These are phyloP conservation scores for Camellia lanceoleosa DNA, from an alignment of 148 eudicot genomes.

Conservation along the genomic window DNA sequence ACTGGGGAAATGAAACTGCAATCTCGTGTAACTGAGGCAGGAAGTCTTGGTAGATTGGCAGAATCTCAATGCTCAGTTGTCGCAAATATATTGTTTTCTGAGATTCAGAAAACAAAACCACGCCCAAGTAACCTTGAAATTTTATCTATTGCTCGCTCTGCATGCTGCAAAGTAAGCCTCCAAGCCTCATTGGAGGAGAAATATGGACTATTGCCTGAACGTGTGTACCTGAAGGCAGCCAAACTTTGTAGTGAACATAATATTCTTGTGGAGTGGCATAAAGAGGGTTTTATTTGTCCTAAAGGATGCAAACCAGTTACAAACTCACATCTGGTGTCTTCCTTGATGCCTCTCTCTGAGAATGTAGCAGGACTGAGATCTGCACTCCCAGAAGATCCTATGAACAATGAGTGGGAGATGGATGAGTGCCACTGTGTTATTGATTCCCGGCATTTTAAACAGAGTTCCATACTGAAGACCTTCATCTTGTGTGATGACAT, in stretches of 20 bases:
- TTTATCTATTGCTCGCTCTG: slow-evolving; percentile 58
- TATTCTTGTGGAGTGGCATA: slow-evolving; percentile 72
- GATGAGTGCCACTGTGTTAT: slow-evolving; percentile 87
- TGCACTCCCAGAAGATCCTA: slow-evolving; percentile 25
- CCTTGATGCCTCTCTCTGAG: slow-evolving; percentile 31
- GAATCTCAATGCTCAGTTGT: slow-evolving; percentile 76
- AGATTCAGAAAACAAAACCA: slow-evolving; percentile 70
- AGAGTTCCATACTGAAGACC: slow-evolving; percentile 44
- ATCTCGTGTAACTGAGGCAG: slow-evolving; percentile 44
- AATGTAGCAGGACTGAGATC: slow-evolving; percentile 17
- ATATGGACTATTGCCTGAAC: slow-evolving; percentile 78
- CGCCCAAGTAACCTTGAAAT: slow-evolving; percentile 76
- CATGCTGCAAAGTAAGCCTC: slow-evolving; percentile 76
- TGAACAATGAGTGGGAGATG: slow-evolving; percentile 60
- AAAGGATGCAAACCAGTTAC: slow-evolving; percentile 58
- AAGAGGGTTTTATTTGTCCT: slow-evolving; percentile 65
- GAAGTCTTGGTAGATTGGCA: slow-evolving; percentile 58
- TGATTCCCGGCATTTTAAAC: slow-evolving; percentile 56
- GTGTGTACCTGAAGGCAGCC: slow-evolving; percentile 82
- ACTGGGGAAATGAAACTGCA: slow-evolving; percentile 36
- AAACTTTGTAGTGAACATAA: slow-evolving; percentile 89
- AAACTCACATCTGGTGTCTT: slow-evolving; percentile 27
- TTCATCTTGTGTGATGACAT: slow-evolving; percentile 82
- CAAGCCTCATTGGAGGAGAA: slow-evolving; percentile 65
- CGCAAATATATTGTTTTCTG: slow-evolving; percentile 64